Evolutionary conservation across 2,329 filamentous ascomycete genomes (phyloP).

Genomic region (Cladobotryum mycophilum): DNA sequence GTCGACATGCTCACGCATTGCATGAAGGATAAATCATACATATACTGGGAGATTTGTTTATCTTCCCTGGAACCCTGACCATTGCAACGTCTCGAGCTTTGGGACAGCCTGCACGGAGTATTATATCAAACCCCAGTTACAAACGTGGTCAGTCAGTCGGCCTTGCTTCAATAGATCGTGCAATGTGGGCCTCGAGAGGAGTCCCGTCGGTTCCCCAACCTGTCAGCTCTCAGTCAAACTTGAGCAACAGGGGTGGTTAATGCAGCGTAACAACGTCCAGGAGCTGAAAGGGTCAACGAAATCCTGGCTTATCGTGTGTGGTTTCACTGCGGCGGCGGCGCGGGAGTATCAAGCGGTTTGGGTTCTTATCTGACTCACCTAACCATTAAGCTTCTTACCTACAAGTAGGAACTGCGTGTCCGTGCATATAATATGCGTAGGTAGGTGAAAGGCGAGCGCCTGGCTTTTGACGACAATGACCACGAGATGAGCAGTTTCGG

Average conservation of each 20-base stretch:
- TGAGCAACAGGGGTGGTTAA: background rate
- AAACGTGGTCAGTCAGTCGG: background rate
- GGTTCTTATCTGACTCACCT: background rate
- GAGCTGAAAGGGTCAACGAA: background rate
- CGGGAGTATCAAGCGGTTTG: background rate
- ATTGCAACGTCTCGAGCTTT: conserved; percentile 1
- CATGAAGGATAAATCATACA: background rate
- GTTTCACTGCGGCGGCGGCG: background rate
- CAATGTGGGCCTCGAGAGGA: background rate
- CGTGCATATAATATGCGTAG: background rate
- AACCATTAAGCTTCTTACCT: background rate
- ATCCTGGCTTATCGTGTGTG: background rate
- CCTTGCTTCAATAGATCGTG: conserved; percentile 2
- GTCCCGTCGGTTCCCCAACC: background rate
- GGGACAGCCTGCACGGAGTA: background rate
- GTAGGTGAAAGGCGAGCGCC: background rate
- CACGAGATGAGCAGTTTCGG: background rate
- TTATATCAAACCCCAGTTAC: background rate
- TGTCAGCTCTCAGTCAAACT: background rate
- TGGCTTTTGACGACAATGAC: background rate
- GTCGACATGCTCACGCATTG: no score
- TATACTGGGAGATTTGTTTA: background rate
- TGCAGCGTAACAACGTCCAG: background rate
- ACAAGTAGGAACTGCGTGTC: background rate
- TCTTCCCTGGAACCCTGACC: background rate